phyloP scores from a whole-genome alignment of 305 asterid genomes.

The Euphrasia arctica region DNA sequence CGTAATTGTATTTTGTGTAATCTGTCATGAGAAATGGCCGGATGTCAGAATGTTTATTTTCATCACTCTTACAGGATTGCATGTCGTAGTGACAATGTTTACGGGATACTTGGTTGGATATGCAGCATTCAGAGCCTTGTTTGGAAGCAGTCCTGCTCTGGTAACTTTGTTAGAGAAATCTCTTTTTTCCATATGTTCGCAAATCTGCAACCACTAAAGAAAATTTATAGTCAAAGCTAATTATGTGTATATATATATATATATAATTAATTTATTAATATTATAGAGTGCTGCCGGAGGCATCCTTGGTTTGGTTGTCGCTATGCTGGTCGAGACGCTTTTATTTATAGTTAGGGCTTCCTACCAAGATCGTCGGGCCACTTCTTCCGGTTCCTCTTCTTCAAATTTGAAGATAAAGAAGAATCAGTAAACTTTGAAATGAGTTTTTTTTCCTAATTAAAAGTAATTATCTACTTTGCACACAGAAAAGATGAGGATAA shows the following conservation, averaged over 20 bases:
- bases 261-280: not conserved
- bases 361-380: conserved; percentile 35
- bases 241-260: not conserved
- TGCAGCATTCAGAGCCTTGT: conserved; percentile 89
- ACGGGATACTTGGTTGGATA: conserved; percentile 86
- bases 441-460: conserved; percentile 14
- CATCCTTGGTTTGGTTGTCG: conserved; percentile 83
- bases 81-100: conserved; percentile 78
- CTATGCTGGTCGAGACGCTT: conserved; percentile 89
- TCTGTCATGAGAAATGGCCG: conserved; percentile 3
- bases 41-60: conserved; percentile 15
- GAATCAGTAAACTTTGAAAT: conserved; percentile 45
- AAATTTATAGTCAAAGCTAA: not conserved
- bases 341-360: conserved; percentile 67
- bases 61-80: conserved; percentile 61
- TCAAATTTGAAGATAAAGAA: conserved; percentile 49
- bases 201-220: not conserved
- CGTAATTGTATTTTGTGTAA: not conserved
- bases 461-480: not conserved
- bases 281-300: conserved; percentile 94
- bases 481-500: not conserved
- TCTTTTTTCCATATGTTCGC: not conserved
- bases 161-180: conserved; percentile 33
- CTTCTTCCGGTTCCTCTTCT: conserved; percentile 29
- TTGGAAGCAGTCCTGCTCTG: conserved; percentile 70